Conservation (phyloP, 2,329 filamentous ascomycete species). For the Beauveria asiatica region DNA sequence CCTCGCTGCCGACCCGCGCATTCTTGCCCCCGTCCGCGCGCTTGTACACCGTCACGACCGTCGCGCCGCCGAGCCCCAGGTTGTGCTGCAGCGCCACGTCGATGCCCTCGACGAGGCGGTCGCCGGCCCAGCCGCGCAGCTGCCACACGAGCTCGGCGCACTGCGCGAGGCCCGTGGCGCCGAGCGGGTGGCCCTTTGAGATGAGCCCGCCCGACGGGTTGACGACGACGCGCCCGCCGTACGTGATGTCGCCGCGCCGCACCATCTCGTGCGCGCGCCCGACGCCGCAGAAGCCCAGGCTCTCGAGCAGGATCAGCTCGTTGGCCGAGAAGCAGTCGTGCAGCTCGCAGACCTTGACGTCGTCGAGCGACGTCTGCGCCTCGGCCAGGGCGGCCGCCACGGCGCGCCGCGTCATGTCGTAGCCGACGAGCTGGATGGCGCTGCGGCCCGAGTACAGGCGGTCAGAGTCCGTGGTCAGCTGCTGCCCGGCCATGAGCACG, state of each 20-base stretch:
- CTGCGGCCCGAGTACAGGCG: constrained; percentile 60
- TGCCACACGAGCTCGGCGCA: constrained; percentile 24
- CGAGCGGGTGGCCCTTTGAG: constrained; percentile 23
- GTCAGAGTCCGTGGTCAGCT: constrained; percentile 72
- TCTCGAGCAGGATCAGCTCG: constrained; percentile 19
- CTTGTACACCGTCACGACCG: constrained; percentile 20
- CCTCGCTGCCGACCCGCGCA: neutral
- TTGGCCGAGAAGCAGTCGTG: constrained; percentile 24
- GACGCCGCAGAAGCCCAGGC: constrained; percentile 16
- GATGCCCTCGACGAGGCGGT: constrained; percentile 15
- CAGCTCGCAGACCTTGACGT: constrained; percentile 20
- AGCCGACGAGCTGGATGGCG: constrained; percentile 22
- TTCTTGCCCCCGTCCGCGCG: constrained; percentile 14
- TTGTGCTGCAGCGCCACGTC: constrained; percentile 21
- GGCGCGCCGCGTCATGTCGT: constrained; percentile 20
- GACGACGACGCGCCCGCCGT: constrained; percentile 19
- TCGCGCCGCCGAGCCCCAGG: constrained; percentile 20
- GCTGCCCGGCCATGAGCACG: constrained; percentile 82
- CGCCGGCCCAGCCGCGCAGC: constrained; percentile 22
- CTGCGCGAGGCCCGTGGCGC: constrained; percentile 22
- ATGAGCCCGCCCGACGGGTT: constrained; percentile 23
- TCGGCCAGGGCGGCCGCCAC: constrained; percentile 16
- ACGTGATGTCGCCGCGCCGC: constrained; percentile 18
- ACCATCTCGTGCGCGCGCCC: constrained; percentile 19
- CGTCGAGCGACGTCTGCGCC: constrained; percentile 14